A percentile compares a stretch with the other conserved stretches of the same genome.
phyloP scores from a whole-genome alignment of 768 basidiomycete genomes.

The Pisolithus microcarpus region DNA sequence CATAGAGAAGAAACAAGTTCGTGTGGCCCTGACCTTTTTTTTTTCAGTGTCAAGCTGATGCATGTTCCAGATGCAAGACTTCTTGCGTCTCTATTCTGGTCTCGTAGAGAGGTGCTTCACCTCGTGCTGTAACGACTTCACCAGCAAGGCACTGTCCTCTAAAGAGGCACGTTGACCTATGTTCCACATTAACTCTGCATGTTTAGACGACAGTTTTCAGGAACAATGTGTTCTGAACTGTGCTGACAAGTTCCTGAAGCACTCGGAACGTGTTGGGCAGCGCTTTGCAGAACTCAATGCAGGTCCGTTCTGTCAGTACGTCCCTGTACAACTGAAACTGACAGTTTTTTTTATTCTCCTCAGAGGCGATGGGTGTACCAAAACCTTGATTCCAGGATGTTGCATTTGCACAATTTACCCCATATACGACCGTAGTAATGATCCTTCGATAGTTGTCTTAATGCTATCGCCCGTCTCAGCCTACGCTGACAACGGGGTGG shows the following conservation, averaged over 20 bases:
- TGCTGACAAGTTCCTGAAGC: constrained; percentile 96
- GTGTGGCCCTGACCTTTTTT: constrained; percentile 5
- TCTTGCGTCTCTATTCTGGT: constrained; percentile 88
- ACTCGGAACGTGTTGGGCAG: constrained; percentile 88
- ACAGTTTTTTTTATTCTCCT: neutral
- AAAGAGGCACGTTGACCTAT: constrained; percentile 63
- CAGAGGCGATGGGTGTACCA: constrained; percentile 27
- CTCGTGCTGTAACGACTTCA: constrained; percentile 93
- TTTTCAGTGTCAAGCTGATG: neutral
- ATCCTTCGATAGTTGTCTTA: constrained; percentile 6
- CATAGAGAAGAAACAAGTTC: constrained; percentile 95
- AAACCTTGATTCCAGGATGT: constrained; percentile 20
- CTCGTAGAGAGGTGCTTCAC: constrained; percentile 96
- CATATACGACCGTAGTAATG: constrained; percentile 2
- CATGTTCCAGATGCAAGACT: constrained; percentile 87
- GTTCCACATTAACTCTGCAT: too few species aligned
- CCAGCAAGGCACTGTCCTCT: constrained; percentile 83
- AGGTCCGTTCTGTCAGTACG: constrained; percentile 61
- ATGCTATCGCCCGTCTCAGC: constrained; percentile 3
- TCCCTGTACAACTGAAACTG: neutral
- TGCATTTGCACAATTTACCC: neutral
- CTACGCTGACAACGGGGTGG: neutral
- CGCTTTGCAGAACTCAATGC: constrained; percentile 90
- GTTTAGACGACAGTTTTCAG: constrained; percentile 34
- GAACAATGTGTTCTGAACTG: constrained; percentile 89